Percentiles rank a stretch among this genome's conserved stretches.
Conservation (phyloP, 2,329 filamentous ascomycete genomes). For the Bertia moriformis region DNA sequence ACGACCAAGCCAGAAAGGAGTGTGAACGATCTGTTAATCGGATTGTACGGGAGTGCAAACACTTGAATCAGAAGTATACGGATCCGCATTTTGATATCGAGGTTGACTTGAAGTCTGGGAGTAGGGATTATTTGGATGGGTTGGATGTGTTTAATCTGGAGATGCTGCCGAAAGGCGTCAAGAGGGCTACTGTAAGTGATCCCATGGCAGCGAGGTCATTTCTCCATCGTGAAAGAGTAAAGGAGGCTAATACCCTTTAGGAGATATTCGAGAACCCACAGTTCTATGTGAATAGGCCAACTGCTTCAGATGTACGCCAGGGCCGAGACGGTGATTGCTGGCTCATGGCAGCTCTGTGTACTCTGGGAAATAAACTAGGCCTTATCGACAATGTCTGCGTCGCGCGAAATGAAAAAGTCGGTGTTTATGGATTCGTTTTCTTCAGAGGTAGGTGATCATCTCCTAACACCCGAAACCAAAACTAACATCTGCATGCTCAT, state of each 20-base stretch:
- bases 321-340: constrained; percentile 52
- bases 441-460: constrained; percentile 26
- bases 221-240: no score
- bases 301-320: constrained; percentile 25
- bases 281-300: constrained; percentile 23
- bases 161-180: background rate
- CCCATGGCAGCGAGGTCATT: no score
- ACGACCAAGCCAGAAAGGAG: constrained; percentile 22
- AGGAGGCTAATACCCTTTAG: background rate
- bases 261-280: constrained; percentile 24
- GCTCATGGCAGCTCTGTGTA: constrained; percentile 57
- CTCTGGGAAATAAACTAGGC: constrained; percentile 49
- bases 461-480: no score
- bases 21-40: constrained; percentile 23
- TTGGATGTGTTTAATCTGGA: background rate
- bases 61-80: constrained; percentile 28
- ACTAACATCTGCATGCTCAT: no score
- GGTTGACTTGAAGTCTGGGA: constrained; percentile 11
- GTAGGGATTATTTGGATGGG: background rate
- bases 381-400: constrained; percentile 56
- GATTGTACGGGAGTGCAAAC: constrained; percentile 23
- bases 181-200: background rate
- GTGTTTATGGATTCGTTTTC: constrained; percentile 64
- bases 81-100: constrained; percentile 29
- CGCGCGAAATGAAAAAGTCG: constrained; percentile 48